phyloP scores from a whole-genome alignment of 305 asterid genomes.

The Fraxinus velutina region DNA sequence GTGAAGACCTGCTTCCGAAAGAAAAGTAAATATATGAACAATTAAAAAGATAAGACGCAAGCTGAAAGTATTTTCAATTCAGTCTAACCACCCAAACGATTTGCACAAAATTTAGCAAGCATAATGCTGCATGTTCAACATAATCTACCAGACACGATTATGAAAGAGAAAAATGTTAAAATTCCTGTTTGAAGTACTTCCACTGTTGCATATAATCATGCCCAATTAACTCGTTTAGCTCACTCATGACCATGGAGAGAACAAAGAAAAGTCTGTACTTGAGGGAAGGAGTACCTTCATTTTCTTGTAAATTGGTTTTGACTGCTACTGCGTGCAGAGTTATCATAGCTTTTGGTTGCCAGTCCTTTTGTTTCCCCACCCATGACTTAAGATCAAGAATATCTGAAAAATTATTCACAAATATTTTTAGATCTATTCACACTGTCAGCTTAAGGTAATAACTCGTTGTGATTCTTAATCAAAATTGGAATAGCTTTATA shows the following conservation, averaged over 20 bases:
- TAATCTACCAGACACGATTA: not conserved
- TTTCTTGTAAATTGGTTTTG: slow-evolving; percentile 77
- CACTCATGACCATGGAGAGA: not conserved
- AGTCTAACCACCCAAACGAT: not conserved
- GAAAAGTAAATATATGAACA: not conserved
- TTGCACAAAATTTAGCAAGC: not conserved
- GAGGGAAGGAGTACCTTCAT: slow-evolving; percentile 57
- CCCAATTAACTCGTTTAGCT: not conserved
- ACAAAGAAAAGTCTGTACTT: not conserved
- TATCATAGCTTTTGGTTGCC: slow-evolving; percentile 82
- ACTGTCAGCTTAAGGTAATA: slow-evolving; percentile 2
- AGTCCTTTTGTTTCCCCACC: slow-evolving; percentile 69
- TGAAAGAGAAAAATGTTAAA: not conserved
- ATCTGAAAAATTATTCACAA: slow-evolving; percentile 39
- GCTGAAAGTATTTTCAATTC: not conserved
- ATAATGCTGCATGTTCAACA: not conserved
- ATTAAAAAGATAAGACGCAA: not conserved
- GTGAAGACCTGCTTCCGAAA: slow-evolving; percentile 61
- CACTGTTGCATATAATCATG: not conserved
- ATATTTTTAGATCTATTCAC: not conserved
- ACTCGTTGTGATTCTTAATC: not conserved
- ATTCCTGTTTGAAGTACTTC: not conserved
- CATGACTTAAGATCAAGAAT: slow-evolving; percentile 77
- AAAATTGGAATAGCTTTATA: not conserved
- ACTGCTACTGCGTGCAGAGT: slow-evolving; percentile 79